phyloP scores from a whole-genome alignment of 495 filamentous ascomycete species.

The Neurospora tetraspora region DNA sequence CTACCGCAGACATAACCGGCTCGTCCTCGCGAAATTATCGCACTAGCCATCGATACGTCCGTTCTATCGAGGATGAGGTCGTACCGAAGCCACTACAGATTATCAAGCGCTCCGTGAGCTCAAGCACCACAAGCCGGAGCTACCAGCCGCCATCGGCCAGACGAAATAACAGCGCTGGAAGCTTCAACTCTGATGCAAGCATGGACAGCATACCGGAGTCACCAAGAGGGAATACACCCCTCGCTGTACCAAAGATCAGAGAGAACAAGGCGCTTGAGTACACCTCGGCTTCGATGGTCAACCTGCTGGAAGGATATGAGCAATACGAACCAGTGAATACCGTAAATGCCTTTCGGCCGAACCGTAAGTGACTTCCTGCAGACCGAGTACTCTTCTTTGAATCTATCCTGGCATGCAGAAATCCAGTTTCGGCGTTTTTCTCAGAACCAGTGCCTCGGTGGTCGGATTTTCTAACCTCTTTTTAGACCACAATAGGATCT shows the following conservation, averaged over 20 bases:
- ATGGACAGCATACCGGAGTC: slow-evolving; percentile 14
- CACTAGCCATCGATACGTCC: background rate
- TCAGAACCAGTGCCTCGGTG: background rate
- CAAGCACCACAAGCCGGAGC: background rate
- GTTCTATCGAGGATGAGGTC: background rate
- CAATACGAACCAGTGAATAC: background rate
- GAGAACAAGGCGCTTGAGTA: background rate
- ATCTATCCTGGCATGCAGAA: background rate
- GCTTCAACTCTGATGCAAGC: slow-evolving; percentile 10
- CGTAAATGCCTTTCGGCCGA: background rate
- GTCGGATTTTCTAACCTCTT: background rate
- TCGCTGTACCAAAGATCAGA: slow-evolving; percentile 22
- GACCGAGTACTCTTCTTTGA: background rate
- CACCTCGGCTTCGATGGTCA: background rate
- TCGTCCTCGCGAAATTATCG: background rate
- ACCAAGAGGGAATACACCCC: slow-evolving; percentile 4
- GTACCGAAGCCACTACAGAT: slow-evolving; percentile 24
- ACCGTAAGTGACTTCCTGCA: background rate
- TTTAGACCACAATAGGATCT: background rate
- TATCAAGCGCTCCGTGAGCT: slow-evolving; percentile 13
- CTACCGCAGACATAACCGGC: background rate
- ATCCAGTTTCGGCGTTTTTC: background rate
- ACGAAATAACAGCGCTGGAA: slow-evolving; percentile 6
- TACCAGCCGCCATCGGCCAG: background rate
- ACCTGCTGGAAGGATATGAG: background rate